Evolutionary conservation across 1,284 basidiomycete species (phyloP).

Genomic region (Pisolithus thermaeus): DNA sequence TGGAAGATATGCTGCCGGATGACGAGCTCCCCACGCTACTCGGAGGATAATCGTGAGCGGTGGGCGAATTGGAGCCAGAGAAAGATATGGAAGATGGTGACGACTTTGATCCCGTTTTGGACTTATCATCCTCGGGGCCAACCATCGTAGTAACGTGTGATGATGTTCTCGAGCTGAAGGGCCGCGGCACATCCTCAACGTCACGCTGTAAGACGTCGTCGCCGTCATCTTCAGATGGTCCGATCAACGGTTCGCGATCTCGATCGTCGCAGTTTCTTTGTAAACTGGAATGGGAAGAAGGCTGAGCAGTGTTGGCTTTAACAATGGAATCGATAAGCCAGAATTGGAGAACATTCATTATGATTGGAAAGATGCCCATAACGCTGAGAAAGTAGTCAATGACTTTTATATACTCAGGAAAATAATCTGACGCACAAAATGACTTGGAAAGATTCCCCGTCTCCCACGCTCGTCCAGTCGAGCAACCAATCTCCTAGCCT

Average conservation of each 20-base stretch:
- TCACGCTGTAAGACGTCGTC: constrained; percentile 41
- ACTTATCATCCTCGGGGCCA: constrained; percentile 27
- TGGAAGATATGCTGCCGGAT: constrained; percentile 24
- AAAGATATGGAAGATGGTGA: constrained; percentile 27
- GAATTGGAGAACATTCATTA: constrained; percentile 90
- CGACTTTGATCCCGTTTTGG: constrained; percentile 24
- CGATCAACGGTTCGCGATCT: constrained; percentile 57
- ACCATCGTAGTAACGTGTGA: constrained; percentile 25
- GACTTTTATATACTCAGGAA: constrained; percentile 1
- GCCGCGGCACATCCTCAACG: constrained; percentile 38
- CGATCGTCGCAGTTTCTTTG: constrained; percentile 32
- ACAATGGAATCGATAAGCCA: constrained; percentile 87
- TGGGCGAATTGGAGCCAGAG: constrained; percentile 25
- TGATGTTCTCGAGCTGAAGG: constrained; percentile 30
- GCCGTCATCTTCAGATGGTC: constrained; percentile 45
- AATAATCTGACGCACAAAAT: constrained; percentile 58
- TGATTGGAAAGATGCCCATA: constrained; percentile 90
- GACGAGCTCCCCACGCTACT: constrained; percentile 38
- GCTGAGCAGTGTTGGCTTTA: constrained; percentile 50
- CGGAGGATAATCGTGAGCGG: constrained; percentile 59
- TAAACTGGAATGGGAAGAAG: constrained; percentile 35
- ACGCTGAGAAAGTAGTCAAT: constrained; percentile 40
- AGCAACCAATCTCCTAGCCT: constrained; percentile 78
- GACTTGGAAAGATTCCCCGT: constrained; percentile 65
- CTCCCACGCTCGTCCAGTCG: constrained; percentile 65